phyloP scores from a whole-genome alignment of 768 basidiomycete species.

The Psilocybe cyanescens region DNA sequence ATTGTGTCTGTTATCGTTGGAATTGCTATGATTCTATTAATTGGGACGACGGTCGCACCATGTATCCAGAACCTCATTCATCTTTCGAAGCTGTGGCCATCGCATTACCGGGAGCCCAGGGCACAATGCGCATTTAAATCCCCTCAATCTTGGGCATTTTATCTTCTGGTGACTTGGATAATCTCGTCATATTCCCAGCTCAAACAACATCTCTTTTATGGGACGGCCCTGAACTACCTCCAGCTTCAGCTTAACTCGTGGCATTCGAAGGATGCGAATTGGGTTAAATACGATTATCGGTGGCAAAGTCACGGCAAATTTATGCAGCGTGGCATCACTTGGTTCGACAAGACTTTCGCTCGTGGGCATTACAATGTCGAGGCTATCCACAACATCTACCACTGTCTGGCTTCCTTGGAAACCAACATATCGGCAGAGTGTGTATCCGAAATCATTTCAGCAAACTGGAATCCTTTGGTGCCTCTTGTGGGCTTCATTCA shows the following conservation, averaged over 20 bases:
- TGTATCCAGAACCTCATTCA: constrained; percentile 25
- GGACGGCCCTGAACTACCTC: constrained; percentile 13
- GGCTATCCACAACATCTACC: constrained; percentile 20
- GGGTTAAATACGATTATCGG: constrained; percentile 24
- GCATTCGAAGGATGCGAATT: constrained; percentile 23
- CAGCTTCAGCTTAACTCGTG: constrained; percentile 19
- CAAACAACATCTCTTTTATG: constrained; percentile 16
- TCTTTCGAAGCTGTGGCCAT: constrained; percentile 18
- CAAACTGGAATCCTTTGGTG: constrained; percentile 22
- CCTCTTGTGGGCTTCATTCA: constrained; percentile 19
- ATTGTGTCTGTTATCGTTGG: constrained; percentile 23
- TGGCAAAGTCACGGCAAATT: constrained; percentile 23
- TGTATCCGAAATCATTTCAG: constrained; percentile 20
- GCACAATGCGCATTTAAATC: constrained; percentile 34
- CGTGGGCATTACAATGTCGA: constrained; percentile 18
- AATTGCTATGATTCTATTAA: constrained; percentile 18
- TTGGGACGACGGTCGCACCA: constrained; percentile 20
- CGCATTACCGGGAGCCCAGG: constrained; percentile 8
- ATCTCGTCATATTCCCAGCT: constrained; percentile 11
- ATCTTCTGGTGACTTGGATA: constrained; percentile 17
- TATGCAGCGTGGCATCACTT: constrained; percentile 20
- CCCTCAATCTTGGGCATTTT: constrained; percentile 27
- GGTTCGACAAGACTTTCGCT: constrained; percentile 23
- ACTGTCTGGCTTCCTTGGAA: constrained; percentile 22
- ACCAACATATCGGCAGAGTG: constrained; percentile 18